Percentiles rank a stretch among this genome's conserved stretches.
Evolutionary conservation across 2,329 filamentous ascomycete genomes (phyloP).

Genomic region (Nothomitra cinnamomea): DNA sequence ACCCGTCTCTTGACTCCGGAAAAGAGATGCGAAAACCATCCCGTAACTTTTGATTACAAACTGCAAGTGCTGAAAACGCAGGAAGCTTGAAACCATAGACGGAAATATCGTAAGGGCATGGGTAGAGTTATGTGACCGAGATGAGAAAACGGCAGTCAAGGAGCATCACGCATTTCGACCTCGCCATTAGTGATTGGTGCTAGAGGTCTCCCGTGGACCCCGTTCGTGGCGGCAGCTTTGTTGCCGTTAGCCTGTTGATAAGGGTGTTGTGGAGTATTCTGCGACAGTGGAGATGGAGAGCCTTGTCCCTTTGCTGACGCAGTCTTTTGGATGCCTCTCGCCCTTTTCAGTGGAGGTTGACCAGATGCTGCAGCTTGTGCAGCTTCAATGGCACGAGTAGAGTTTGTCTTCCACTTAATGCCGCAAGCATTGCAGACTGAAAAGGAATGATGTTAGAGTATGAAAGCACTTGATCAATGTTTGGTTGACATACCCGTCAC

Average conservation of each 20-base stretch:
- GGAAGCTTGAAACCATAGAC: no score
- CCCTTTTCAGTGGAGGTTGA: neutral
- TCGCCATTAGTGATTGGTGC: neutral
- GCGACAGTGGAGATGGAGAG: neutral
- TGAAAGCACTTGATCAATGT: neutral
- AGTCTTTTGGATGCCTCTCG: neutral
- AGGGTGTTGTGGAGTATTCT: neutral
- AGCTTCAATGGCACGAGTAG: neutral
- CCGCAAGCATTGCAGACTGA: conserved; percentile 6
- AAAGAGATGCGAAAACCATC: no score
- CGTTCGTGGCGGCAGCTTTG: neutral
- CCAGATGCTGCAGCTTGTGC: conserved; percentile 1
- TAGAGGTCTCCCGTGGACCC: no score
- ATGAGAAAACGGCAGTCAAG: neutral
- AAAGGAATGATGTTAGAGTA: neutral
- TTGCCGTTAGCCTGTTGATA: neutral
- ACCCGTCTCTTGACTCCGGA: no score
- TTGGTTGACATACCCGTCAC: conserved; percentile 2
- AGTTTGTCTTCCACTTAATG: conserved; percentile 7
- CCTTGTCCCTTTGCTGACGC: neutral
- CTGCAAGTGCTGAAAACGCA: no score
- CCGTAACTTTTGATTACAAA: no score
- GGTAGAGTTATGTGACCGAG: neutral
- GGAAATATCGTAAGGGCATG: neutral
- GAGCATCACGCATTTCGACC: neutral